Percentiles rank a stretch among this genome's conserved stretches.
phyloP scores from a whole-genome alignment of 2,329 filamentous ascomycete genomes.

The Scolecobasidium constrictum region DNA sequence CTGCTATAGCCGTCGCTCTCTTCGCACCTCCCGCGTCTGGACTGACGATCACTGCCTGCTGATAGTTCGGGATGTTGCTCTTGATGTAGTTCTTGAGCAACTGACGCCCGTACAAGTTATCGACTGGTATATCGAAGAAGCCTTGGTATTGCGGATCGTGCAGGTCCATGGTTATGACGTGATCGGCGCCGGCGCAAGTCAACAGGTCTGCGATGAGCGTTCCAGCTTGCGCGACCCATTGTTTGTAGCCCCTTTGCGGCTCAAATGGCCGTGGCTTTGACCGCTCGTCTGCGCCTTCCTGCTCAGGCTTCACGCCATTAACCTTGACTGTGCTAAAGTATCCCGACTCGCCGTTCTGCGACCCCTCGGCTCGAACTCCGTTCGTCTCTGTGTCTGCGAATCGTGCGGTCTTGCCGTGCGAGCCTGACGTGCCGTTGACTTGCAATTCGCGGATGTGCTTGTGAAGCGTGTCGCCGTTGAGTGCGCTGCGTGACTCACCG shows the following conservation, averaged over 20 bases:
- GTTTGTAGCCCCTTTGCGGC: slow-evolving; percentile 87
- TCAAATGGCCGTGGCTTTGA: slow-evolving; percentile 52
- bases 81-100: slow-evolving; percentile 60
- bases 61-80: slow-evolving; percentile 72
- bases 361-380: slow-evolving; percentile 16
- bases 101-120: slow-evolving; percentile 86
- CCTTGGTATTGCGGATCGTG: slow-evolving; percentile 96
- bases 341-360: slow-evolving; percentile 18
- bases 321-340: slow-evolving; percentile 12
- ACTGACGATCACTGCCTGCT: slow-evolving; percentile 83
- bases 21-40: slow-evolving; percentile 96
- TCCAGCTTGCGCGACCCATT: slow-evolving; percentile 96
- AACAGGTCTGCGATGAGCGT: slow-evolving; percentile 89
- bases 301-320: slow-evolving; percentile 21
- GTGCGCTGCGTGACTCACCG: slow-evolving; percentile 46
- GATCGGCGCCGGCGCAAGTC: slow-evolving; percentile 90
- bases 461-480: slow-evolving; percentile 59
- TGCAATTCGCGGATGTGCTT: slow-evolving; percentile 51
- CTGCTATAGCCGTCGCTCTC: slow-evolving; percentile 87
- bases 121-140: slow-evolving; percentile 97
- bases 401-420: slow-evolving; percentile 22
- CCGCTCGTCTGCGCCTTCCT: slow-evolving; percentile 50
- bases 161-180: slow-evolving; percentile 95
- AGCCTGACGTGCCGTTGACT: slow-evolving; percentile 5
- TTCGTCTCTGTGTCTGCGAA: slow-evolving; percentile 3